A percentile compares a stretch with the other conserved stretches of the same genome.
Conservation (phyloP, 2,329 filamentous ascomycete genomes). For the Tolypocladium tundrense region DNA sequence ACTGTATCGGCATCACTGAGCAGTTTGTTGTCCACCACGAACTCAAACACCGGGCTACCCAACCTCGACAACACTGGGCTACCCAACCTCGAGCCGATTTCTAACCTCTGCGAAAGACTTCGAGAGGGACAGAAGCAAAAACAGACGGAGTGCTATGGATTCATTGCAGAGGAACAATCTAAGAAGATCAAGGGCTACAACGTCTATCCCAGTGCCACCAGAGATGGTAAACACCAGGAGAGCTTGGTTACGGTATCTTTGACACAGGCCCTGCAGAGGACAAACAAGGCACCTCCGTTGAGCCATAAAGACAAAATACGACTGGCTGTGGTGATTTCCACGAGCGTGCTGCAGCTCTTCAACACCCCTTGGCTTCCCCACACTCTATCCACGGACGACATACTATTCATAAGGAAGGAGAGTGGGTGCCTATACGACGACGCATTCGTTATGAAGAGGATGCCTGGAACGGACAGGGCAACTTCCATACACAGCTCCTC, state of each 20-base stretch:
- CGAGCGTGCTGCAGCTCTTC: conserved; percentile 13
- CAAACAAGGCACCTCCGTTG: not conserved
- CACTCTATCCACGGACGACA: not conserved
- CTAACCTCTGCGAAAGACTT: not conserved
- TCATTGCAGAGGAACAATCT: not conserved
- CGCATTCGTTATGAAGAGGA: not conserved
- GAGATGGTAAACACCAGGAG: not conserved
- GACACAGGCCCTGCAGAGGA: not conserved
- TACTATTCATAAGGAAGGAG: not conserved
- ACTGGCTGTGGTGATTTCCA: conserved; percentile 9
- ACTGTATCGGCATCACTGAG: not conserved
- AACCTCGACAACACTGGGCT: not conserved
- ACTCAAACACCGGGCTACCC: not conserved
- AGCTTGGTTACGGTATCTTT: not conserved
- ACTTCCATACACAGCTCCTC: not conserved
- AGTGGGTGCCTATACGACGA: not conserved
- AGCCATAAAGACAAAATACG: conserved; percentile 5
- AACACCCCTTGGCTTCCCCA: conserved; percentile 12
- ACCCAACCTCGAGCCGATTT: not conserved
- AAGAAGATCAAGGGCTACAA: not conserved
- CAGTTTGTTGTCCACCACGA: not conserved
- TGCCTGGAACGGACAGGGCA: not conserved
- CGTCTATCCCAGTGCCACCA: not conserved
- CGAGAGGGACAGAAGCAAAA: not conserved
- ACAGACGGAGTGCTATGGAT: not conserved